phyloP scores from a whole-genome alignment of 371 early-diverging fungal genomes.

The Astathelohania contejeani region DNA sequence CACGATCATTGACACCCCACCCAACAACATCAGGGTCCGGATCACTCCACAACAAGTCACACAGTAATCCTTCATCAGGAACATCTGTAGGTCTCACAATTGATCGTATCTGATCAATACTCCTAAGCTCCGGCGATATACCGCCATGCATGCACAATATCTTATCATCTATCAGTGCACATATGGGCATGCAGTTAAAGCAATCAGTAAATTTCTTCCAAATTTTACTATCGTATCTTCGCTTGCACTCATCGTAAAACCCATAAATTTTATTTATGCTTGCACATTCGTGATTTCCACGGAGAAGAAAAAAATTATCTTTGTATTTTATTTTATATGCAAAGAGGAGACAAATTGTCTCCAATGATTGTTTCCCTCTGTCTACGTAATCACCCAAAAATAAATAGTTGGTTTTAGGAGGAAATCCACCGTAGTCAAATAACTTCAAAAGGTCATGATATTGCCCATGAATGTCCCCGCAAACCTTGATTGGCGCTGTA shows the following conservation, averaged over 20 bases:
- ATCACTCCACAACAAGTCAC: constrained; percentile 57
- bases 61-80: constrained; percentile 66
- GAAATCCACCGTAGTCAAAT: constrained; percentile 77
- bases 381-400: constrained; percentile 95
- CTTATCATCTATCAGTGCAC: constrained; percentile 79
- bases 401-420: constrained; percentile 69
- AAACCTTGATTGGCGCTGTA: constrained; percentile 78
- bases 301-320: constrained; percentile 78
- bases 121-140: constrained; percentile 63
- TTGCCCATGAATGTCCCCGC: constrained; percentile 83
- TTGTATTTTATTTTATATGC: constrained; percentile 82
- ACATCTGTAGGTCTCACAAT: constrained; percentile 79
- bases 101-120: constrained; percentile 80
- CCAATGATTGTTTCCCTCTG: constrained; percentile 80
- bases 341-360: constrained; percentile 74
- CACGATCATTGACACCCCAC: constrained; percentile 92
- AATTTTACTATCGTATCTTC: constrained; percentile 70
- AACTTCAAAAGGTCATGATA: constrained; percentile 60
- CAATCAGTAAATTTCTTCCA: constrained; percentile 92
- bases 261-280: constrained; percentile 84
- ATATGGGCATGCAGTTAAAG: constrained; percentile 87
- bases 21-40: constrained; percentile 54
- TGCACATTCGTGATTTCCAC: constrained; percentile 87
- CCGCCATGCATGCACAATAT: constrained; percentile 91
- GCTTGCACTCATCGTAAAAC: constrained; percentile 93